phyloP scores from a whole-genome alignment of 805 yeast genomes.

The Kodamaea laetipori region DNA sequence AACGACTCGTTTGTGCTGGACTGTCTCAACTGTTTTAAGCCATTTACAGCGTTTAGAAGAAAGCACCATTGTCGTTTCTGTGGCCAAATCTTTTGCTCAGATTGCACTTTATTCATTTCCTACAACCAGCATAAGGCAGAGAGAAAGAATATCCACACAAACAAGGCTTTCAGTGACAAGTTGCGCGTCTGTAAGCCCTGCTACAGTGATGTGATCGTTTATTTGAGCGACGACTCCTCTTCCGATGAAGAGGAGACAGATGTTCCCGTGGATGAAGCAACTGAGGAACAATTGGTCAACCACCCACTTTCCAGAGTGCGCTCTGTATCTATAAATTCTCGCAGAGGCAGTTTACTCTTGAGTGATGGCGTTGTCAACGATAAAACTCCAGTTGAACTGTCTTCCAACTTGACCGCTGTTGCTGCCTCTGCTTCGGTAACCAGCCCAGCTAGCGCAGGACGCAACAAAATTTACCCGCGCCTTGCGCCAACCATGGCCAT shows the following conservation, averaged over 20 bases:
- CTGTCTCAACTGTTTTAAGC: slow-evolving; percentile 79
- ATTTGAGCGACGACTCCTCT: slow-evolving; percentile 66
- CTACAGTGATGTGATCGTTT: slow-evolving; percentile 66
- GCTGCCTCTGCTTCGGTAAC: neutral
- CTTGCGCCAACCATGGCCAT: slow-evolving; percentile 63
- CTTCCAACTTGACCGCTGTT: slow-evolving; percentile 1
- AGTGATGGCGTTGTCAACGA: slow-evolving; percentile 15
- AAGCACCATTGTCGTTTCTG: slow-evolving; percentile 95
- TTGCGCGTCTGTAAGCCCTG: slow-evolving; percentile 81
- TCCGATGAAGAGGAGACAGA: slow-evolving; percentile 17
- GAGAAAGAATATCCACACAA: slow-evolving; percentile 20
- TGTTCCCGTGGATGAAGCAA: slow-evolving; percentile 1
- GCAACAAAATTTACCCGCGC: slow-evolving; percentile 22
- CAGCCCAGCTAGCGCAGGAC: slow-evolving; percentile 1
- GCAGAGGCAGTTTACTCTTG: slow-evolving; percentile 20
- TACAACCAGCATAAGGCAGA: slow-evolving; percentile 55
- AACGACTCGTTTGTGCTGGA: slow-evolving; percentile 89
- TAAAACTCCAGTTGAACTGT: slow-evolving; percentile 6
- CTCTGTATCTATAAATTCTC: slow-evolving; percentile 31
- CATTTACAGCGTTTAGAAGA: slow-evolving; percentile 82
- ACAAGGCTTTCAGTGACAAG: slow-evolving; percentile 53
- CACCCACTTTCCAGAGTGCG: slow-evolving; percentile 33
- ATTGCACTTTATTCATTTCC: slow-evolving; percentile 70
- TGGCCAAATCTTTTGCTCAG: slow-evolving; percentile 90
- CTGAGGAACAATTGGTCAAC: slow-evolving; percentile 24